Evolutionary conservation across 805 yeast species (phyloP).

Genomic region (Scheffersomyces amazonensis): DNA sequence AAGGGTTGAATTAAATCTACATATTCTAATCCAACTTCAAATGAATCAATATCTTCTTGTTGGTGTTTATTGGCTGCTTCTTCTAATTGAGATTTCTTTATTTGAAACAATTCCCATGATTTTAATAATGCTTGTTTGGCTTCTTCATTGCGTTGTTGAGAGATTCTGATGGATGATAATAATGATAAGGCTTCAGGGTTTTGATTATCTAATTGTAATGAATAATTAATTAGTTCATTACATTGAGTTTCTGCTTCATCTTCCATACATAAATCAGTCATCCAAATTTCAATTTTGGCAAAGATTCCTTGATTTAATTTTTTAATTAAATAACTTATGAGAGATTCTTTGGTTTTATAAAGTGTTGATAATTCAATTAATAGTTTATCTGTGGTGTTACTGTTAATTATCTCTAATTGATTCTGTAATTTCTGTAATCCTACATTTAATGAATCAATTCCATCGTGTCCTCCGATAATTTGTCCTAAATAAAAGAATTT

Average conservation of each 20-base stretch:
- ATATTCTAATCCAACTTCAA: constrained; percentile 50
- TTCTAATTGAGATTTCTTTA: constrained; percentile 49
- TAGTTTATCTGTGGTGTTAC: constrained; percentile 18
- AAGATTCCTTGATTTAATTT: constrained; percentile 76
- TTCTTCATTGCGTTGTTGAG: constrained; percentile 74
- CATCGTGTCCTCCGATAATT: constrained; percentile 78
- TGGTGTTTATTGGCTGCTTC: constrained; percentile 25
- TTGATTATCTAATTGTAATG: constrained; percentile 55
- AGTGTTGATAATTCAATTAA: constrained; percentile 22
- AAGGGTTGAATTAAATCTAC: constrained; percentile 73
- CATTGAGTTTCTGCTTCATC: constrained; percentile 81
- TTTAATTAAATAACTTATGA: constrained; percentile 38
- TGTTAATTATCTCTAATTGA: constrained; percentile 35
- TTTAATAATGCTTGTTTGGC: constrained; percentile 65
- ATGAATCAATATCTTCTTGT: constrained; percentile 22
- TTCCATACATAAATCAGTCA: constrained; percentile 97
- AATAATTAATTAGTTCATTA: constrained; percentile 62
- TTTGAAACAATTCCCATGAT: constrained; percentile 70
- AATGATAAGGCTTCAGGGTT: constrained; percentile 83
- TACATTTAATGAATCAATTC: constrained; percentile 55
- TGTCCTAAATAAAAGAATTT: constrained; percentile 91
- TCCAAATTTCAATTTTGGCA: constrained; percentile 90
- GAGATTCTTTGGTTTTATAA: constrained; percentile 20
- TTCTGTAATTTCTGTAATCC: constrained; percentile 54
- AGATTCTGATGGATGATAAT: constrained; percentile 82